phyloP scores from a whole-genome alignment of 2,329 filamentous ascomycete genomes.

The Bisporella sp. region DNA sequence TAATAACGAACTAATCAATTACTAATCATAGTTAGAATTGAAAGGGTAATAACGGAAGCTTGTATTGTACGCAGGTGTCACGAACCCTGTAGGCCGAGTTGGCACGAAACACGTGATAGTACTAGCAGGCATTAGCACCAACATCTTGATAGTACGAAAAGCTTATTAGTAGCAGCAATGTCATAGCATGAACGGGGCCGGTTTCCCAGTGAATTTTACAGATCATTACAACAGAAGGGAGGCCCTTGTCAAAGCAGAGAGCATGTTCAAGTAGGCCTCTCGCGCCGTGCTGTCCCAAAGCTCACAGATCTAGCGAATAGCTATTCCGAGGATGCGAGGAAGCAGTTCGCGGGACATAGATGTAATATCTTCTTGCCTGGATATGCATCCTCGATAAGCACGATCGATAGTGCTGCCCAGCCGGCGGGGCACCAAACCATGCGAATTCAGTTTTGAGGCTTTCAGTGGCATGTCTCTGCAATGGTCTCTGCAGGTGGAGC shows the following conservation, averaged over 20 bases:
- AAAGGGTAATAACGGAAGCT: too few species aligned
- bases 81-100: too few species aligned
- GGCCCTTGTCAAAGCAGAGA: not conserved
- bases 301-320: not conserved
- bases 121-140: too few species aligned
- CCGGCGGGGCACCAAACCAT: not conserved
- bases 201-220: slow-evolving; percentile 1
- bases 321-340: slow-evolving; percentile 1
- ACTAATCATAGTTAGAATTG: too few species aligned
- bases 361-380: slow-evolving; percentile 4
- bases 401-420: slow-evolving; percentile 1
- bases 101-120: too few species aligned
- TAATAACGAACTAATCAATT: too few species aligned
- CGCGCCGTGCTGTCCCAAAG: not conserved
- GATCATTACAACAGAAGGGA: slow-evolving; percentile 1
- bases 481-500: slow-evolving; percentile 1
- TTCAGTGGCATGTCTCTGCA: slow-evolving; percentile 6
- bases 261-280: not conserved
- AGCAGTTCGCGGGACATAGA: slow-evolving; percentile 1
- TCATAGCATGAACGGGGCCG: too few species aligned
- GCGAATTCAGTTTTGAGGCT: not conserved
- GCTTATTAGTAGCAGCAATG: too few species aligned
- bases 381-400: slow-evolving; percentile 1
- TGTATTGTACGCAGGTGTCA: too few species aligned
- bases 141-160: too few species aligned